Conservation (phyloP, 139 green algal species). For the Micromonas pusilla region DNA sequence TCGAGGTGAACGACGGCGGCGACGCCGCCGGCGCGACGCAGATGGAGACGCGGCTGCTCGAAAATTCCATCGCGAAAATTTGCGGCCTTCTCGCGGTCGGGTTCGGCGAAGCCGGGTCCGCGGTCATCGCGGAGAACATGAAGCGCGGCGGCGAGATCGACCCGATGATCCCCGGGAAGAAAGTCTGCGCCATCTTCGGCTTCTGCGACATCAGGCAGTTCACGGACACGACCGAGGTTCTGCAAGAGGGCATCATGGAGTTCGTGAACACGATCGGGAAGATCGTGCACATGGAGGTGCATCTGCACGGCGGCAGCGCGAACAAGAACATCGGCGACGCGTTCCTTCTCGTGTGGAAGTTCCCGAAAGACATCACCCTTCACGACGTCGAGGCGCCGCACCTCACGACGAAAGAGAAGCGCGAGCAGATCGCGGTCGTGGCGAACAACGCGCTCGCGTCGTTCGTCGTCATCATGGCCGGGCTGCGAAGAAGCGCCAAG, state of each 20-base stretch:
- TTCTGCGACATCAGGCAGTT: slow-evolving; percentile 97
- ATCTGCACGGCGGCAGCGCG: slow-evolving; percentile 75
- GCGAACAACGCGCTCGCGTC: slow-evolving; percentile 79
- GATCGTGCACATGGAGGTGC: slow-evolving; percentile 84
- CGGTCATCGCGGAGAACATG: slow-evolving; percentile 95
- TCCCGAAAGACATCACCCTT: slow-evolving; percentile 38
- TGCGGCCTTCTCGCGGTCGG: slow-evolving; percentile 81
- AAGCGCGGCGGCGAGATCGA: slow-evolving; percentile 80
- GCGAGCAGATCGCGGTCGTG: slow-evolving; percentile 8
- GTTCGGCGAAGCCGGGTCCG: slow-evolving; percentile 84
- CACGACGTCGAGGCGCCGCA: slow-evolving; percentile 10
- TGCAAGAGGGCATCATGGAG: slow-evolving; percentile 78
- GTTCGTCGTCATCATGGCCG: slow-evolving; percentile 80
- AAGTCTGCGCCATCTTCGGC: slow-evolving; percentile 80
- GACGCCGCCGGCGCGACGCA: slow-evolving; percentile 45
- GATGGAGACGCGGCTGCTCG: slow-evolving; percentile 82
- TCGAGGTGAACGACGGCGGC: slow-evolving; percentile 24
- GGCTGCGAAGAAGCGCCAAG: slow-evolving; percentile 53
- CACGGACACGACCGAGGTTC: slow-evolving; percentile 89
- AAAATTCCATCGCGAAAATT: slow-evolving; percentile 83
- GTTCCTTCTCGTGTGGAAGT: slow-evolving; percentile 81
- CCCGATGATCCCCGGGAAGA: slow-evolving; percentile 80
- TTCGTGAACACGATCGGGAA: slow-evolving; percentile 93
- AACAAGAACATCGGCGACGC: slow-evolving; percentile 99
- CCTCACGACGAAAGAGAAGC: slow-evolving; percentile 8